Percentiles rank a stretch among this genome's conserved stretches.
Conservation (phyloP, 768 basidiomycete genomes). For the Guyanaporus albipodus region DNA sequence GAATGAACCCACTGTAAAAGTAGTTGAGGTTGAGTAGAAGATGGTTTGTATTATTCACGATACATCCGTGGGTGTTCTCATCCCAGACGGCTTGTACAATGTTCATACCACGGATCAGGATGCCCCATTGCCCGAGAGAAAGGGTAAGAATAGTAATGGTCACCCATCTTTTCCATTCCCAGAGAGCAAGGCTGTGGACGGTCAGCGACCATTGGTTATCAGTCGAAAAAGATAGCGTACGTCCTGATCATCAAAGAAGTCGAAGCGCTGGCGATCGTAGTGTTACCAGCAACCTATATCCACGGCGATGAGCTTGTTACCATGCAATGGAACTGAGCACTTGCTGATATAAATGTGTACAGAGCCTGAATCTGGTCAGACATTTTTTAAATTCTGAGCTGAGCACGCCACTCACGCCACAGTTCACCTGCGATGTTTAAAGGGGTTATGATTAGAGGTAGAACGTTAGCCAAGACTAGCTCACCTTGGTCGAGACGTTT, state of each 20-base stretch:
- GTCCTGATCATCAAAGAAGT: conserved; percentile 70
- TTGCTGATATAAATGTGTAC: conserved; percentile 65
- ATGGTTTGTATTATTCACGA: conserved; percentile 51
- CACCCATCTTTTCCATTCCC: conserved; percentile 56
- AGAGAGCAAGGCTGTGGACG: conserved; percentile 58
- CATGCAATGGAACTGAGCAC: conserved; percentile 9
- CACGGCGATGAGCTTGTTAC: not conserved
- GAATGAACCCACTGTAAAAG: conserved; percentile 58
- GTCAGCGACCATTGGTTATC: conserved; percentile 20
- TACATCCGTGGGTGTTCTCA: conserved; percentile 37
- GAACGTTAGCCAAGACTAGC: not conserved
- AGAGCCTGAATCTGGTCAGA: conserved; percentile 42
- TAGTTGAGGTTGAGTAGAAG: conserved; percentile 59
- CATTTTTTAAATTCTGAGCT: not conserved
- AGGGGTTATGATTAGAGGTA: not conserved
- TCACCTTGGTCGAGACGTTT: conserved; percentile 39
- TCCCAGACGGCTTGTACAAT: conserved; percentile 58
- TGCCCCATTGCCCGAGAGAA: conserved; percentile 59
- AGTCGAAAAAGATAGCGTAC: conserved; percentile 30
- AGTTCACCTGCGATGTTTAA: conserved; percentile 44
- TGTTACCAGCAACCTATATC: conserved; percentile 24
- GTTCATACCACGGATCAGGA: conserved; percentile 67
- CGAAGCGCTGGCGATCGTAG: conserved; percentile 25
- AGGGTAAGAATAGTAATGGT: conserved; percentile 48
- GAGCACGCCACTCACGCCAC: conserved; percentile 40